These are phyloP conservation scores for Boletales sp. DNA, from an alignment of 768 basidiomycete genomes.

Conservation along the genomic window DNA sequence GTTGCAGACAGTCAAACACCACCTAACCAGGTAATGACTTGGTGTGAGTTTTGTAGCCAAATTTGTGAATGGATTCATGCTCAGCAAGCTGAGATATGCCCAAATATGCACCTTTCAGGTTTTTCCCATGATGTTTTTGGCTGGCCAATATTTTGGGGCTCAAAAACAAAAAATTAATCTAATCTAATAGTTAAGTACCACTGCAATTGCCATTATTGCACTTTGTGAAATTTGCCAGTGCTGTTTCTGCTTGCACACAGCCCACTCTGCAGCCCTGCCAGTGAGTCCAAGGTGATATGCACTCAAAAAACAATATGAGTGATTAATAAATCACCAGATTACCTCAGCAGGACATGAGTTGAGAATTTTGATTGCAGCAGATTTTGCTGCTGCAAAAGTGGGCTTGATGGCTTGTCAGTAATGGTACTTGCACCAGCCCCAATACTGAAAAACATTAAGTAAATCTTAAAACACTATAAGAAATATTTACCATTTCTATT, in stretches of 20 bases:
- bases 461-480: neutral
- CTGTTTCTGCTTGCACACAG: conserved; percentile 33
- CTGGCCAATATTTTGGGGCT: neutral
- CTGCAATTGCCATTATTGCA: conserved; percentile 1
- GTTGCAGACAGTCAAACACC: too few relatives aligned
- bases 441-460: neutral
- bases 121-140: conserved; percentile 4
- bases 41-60: too few relatives aligned
- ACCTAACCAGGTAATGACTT: too few relatives aligned
- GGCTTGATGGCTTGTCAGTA: conserved; percentile 31
- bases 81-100: too few relatives aligned
- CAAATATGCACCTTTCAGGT: too few relatives aligned
- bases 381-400: conserved; percentile 32
- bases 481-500: conserved; percentile 15
- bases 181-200: neutral
- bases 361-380: conserved; percentile 22
- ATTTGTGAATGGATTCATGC: too few relatives aligned
- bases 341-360: conserved; percentile 36
- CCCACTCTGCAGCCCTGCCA: conserved; percentile 37
- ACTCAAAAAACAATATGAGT: conserved; percentile 34
- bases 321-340: conserved; percentile 36
- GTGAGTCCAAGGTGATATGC: conserved; percentile 35
- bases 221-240: conserved; percentile 27
- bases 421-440: conserved; percentile 28
- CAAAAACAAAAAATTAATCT: neutral